phyloP scores from a whole-genome alignment of 306 rosid genomes.

The Acacia confusa region DNA sequence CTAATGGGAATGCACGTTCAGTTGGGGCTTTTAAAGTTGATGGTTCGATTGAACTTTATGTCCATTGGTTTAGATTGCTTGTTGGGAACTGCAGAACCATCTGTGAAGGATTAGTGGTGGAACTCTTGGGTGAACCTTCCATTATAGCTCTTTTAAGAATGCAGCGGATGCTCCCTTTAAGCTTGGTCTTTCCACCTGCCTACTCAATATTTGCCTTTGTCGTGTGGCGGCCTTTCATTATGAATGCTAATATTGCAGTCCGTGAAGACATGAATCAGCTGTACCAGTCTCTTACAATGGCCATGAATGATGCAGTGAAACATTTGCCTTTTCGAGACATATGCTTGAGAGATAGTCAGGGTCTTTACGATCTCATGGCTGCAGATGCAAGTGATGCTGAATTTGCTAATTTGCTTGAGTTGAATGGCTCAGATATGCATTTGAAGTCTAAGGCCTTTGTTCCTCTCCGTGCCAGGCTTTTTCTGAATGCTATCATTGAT shows the following conservation, averaged over 20 bases:
- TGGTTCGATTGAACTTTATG: slow-evolving; percentile 69
- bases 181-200: slow-evolving; percentile 85
- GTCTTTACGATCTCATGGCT: slow-evolving; percentile 78
- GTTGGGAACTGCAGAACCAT: slow-evolving; percentile 88
- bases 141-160: slow-evolving; percentile 82
- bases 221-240: slow-evolving; percentile 68
- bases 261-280: slow-evolving; percentile 80
- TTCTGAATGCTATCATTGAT: slow-evolving; percentile 82
- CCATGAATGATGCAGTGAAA: slow-evolving; percentile 68
- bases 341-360: slow-evolving; percentile 78
- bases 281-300: slow-evolving; percentile 64
- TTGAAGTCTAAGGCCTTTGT: slow-evolving; percentile 78
- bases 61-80: slow-evolving; percentile 93
- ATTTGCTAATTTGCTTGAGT: slow-evolving; percentile 74
- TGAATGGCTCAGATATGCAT: slow-evolving; percentile 69
- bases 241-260: slow-evolving; percentile 49
- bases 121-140: slow-evolving; percentile 86
- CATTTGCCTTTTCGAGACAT: slow-evolving; percentile 94
- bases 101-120: slow-evolving; percentile 86
- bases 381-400: slow-evolving; percentile 77
- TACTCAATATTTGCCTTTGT: slow-evolving; percentile 85
- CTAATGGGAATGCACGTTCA: slow-evolving; percentile 86
- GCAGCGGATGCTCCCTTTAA: slow-evolving; percentile 88
- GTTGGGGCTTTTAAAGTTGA: slow-evolving; percentile 63
- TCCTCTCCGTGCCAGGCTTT: slow-evolving; percentile 88